These are phyloP conservation scores for Patellifolia procumbens DNA, from an alignment of 179 eudicot species.

Conservation along the genomic window DNA sequence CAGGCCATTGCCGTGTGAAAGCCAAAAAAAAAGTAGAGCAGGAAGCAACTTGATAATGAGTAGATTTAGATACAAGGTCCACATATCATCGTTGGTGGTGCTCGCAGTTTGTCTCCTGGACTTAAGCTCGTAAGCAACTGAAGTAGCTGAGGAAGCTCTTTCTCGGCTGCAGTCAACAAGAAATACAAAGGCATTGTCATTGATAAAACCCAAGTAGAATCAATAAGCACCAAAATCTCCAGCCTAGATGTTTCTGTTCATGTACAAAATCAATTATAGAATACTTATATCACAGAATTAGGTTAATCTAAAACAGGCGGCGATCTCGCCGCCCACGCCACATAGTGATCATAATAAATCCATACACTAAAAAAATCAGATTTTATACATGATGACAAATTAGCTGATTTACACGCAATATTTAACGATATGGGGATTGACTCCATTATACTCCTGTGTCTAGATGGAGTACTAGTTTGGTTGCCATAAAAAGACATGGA, in stretches of 20 bases:
- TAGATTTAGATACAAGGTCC: constrained; percentile 10
- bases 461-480: too few species aligned
- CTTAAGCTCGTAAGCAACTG: constrained; percentile 54
- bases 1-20: constrained; percentile 9
- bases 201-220: too few species aligned
- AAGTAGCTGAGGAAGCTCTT: constrained; percentile 58
- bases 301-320: background rate
- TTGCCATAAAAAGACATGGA: too few species aligned
- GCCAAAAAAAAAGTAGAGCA: constrained; percentile 4
- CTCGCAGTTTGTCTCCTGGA: background rate
- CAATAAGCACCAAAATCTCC: background rate
- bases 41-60: constrained; percentile 1
- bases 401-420: background rate
- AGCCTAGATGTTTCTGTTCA: background rate
- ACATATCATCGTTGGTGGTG: background rate
- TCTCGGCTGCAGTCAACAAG: constrained; percentile 34
- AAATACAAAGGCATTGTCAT: background rate
- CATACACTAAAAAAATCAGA: background rate
- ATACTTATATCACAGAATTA: background rate
- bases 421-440: background rate
- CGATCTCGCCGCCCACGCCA: constrained; percentile 7
- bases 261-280: background rate
- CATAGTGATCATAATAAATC: background rate
- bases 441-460: too few species aligned
- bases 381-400: background rate